Evolutionary conservation across 2,329 filamentous ascomycete genomes (phyloP).

Genomic region (Pseudogymnoascus sp.): DNA sequence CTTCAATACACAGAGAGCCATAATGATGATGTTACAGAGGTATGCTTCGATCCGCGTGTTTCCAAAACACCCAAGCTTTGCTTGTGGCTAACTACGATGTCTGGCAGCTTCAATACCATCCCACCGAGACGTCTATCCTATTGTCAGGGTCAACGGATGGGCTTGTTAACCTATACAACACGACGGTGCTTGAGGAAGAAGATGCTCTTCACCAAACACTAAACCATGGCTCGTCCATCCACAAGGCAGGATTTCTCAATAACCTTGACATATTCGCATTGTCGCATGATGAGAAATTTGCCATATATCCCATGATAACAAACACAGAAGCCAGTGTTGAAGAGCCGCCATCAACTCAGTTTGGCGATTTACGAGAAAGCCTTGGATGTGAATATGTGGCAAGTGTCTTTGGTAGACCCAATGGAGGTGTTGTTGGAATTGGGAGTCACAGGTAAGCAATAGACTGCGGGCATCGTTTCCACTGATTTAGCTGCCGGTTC

Average conservation of each 20-base stretch:
- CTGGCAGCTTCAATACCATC: slow-evolving; percentile 53
- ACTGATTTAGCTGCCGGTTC: slow-evolving; percentile 24
- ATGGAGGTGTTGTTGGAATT: slow-evolving; percentile 55
- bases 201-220: slow-evolving; percentile 72
- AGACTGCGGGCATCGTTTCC: slow-evolving; percentile 14
- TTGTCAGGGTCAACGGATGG: slow-evolving; percentile 76
- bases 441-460: slow-evolving; percentile 58
- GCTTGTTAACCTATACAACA: slow-evolving; percentile 71
- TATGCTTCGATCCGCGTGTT: slow-evolving; percentile 21
- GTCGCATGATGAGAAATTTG: slow-evolving; percentile 72
- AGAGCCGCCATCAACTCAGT: slow-evolving; percentile 43
- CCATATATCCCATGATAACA: slow-evolving; percentile 64
- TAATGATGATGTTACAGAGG: slow-evolving; percentile 61
- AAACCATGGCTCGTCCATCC: slow-evolving; percentile 69
- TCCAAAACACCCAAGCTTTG: slow-evolving; percentile 22
- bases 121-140: slow-evolving; percentile 52
- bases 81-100: slow-evolving; percentile 11
- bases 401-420: slow-evolving; percentile 55
- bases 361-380: slow-evolving; percentile 63
- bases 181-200: slow-evolving; percentile 63
- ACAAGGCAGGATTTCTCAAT: slow-evolving; percentile 66
- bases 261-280: slow-evolving; percentile 61
- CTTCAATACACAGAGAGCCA: slow-evolving; percentile 58
- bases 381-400: slow-evolving; percentile 69
- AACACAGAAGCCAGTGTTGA: slow-evolving; percentile 52